phyloP scores from a whole-genome alignment of 352 stramenopile species.

The Phytophthora citrophthora region DNA sequence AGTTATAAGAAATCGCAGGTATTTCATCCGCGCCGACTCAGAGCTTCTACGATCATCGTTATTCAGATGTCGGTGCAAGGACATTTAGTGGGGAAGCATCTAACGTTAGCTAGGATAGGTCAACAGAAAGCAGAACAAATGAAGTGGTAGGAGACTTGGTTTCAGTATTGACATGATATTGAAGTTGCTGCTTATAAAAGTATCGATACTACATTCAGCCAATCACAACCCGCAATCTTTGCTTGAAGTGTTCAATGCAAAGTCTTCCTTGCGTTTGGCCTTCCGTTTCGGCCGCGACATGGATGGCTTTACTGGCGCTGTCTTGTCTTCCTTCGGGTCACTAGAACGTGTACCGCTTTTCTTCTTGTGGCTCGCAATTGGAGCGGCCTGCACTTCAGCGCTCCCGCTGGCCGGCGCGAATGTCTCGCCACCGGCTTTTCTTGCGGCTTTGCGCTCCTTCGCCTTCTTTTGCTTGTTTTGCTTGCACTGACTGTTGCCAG shows the following conservation, averaged over 20 bases:
- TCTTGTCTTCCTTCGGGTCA: neutral
- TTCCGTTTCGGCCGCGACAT: too few relatives aligned
- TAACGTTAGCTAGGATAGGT: too few relatives aligned
- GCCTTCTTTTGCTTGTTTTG: conserved; percentile 42
- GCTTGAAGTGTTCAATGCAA: neutral
- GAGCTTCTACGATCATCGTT: too few relatives aligned
- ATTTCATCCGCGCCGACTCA: too few relatives aligned
- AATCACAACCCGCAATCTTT: conserved; percentile 12
- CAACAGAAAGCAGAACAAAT: neutral
- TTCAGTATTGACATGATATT: conserved; percentile 8
- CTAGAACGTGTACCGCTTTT: neutral
- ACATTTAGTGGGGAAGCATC: too few relatives aligned
- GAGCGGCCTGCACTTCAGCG: conserved; percentile 2
- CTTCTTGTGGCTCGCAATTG: conserved; percentile 3
- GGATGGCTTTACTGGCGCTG: neutral
- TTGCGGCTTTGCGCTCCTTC: conserved; percentile 38
- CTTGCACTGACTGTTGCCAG: conserved; percentile 26
- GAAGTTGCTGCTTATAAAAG: conserved; percentile 21
- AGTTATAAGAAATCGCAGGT: neutral
- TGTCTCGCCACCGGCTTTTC: conserved; percentile 36
- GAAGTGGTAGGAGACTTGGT: neutral
- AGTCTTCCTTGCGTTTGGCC: neutral
- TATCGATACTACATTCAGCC: conserved; percentile 13
- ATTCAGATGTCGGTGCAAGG: too few relatives aligned
- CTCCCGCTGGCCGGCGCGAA: conserved; percentile 6